These are phyloP conservation scores for Tetracladium marchalianum DNA, from an alignment of 495 filamentous ascomycete species.

Conservation along the genomic window DNA sequence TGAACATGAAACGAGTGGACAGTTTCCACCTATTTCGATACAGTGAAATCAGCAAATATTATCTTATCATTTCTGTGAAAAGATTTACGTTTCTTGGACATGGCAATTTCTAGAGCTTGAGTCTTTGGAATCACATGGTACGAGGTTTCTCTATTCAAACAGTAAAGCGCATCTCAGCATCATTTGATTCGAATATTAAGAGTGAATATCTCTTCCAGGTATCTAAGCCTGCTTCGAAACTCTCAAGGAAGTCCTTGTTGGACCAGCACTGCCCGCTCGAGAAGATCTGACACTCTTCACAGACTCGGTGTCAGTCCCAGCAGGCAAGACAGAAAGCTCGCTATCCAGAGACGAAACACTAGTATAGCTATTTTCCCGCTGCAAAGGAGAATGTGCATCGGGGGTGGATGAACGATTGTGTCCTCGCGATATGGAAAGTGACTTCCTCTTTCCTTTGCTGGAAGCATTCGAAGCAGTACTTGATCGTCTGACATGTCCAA, in stretches of 20 bases:
- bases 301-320: constrained; percentile 8
- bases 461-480: constrained; percentile 38
- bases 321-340: constrained; percentile 9
- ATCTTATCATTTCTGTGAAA: too few species aligned
- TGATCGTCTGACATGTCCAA: constrained; percentile 26
- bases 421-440: not conserved
- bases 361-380: constrained; percentile 33
- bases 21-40: too few species aligned
- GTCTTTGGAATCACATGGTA: too few species aligned
- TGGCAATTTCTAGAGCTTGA: too few species aligned
- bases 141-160: too few species aligned
- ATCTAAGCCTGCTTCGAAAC: constrained; percentile 11
- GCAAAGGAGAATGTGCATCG: constrained; percentile 39
- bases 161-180: too few species aligned
- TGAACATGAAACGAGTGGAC: too few species aligned
- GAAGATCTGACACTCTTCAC: constrained; percentile 6
- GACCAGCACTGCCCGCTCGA: constrained; percentile 1
- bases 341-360: constrained; percentile 16
- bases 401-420: constrained; percentile 35
- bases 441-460: constrained; percentile 29
- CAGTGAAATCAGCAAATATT: too few species aligned
- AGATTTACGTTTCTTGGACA: too few species aligned
- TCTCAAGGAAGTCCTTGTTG: constrained; percentile 4
- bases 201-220: not conserved
- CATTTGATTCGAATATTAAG: too few species aligned